Base-by-base conservation (phyloP, 148 eudicot species). In the Talinum fruticosum region DNA sequence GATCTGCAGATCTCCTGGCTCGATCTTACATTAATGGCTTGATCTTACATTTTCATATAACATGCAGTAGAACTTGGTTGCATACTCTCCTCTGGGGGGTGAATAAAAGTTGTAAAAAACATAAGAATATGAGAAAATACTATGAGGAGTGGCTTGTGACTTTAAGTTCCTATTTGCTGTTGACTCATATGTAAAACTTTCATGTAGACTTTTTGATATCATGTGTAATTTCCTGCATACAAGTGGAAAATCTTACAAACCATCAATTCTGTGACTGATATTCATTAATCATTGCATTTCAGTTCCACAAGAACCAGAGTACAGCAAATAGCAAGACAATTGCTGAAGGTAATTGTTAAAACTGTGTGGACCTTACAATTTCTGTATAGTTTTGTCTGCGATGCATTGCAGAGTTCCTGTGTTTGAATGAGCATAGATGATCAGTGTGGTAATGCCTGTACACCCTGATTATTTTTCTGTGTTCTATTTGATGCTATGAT, bases 291-390 rank as follows among this genome's bases (percentile, higher is more conserved):
- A 26, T 80, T 24, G 38, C 68, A 37, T 76, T 41, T 67, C 89
- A 91, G 98, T 88, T 79, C 5, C 66, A 32, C 47, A 61, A 73
- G 64, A 87, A 84, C 66, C 78, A 79, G 82, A 85, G 82, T 71
- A 51, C 72, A 54, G 47, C 70, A 73, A 83, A 66, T 79, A 82
- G 74, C 75, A 86, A 80, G 82, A 62, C 84, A 79, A 75, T 47
- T 82, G 77, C 77, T 75, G 85, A 77, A 30, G 98, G 98, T 93
- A 90, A 69, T 45, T 81, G 62, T 10, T 10, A 41, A 41, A 59
- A 59, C 75, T 78, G 32, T 72, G 28, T 23, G 44, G 41, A 8
- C 26, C 21, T 32, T 44, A 2, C 30, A 67, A 32, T 64, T 13
- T 72, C 26, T 45, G 6, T 23, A 28, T 21, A 26, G 14, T 37